Evolutionary conservation across 106 monocot genomes (phyloP), one percentile per base, ranked within the genome.

Genomic region (Dendrobium catenatum): DNA sequence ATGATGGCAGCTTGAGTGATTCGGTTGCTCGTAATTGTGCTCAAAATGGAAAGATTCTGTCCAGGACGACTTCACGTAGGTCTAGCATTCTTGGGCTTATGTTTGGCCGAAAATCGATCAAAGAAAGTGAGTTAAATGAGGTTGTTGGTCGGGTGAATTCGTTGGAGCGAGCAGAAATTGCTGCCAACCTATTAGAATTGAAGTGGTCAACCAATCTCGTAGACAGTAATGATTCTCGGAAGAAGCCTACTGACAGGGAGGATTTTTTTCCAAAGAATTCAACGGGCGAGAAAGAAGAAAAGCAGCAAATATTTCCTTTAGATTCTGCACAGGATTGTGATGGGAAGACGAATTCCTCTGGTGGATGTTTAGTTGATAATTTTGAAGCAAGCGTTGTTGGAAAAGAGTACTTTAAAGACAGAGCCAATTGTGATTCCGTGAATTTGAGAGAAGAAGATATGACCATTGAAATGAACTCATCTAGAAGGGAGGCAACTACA

Each of bases 121-220:
- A 88, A 75, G 87, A 85, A n/a, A 84, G 44, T 40, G 33, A 46
- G 9, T 41, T 47, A 55, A 40, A 47, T 17, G 56, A 9, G 9
- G 47, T 75, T 82, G 80, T 91, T 80, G 77, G 88, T 22, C 84
- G 86, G 78, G 68, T 82, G 9, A 86, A 80, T 79, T 96, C 93
- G 4, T 81, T 96, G 74, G 91, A 96, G 86, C 82, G 87, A 37
- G 95, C 95, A 41, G 89, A 96, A 80, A 87, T 91, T 49, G 95
- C 89, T 40, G 95, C 91, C 20, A 83, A 91, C 72, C 88, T 95
- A 56, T 85, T 92, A 73, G 92, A 92, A 49, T 75, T 83, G 68
- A 95, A 85, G 76, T 92, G 95, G 95, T 95, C 92, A 31, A 92
- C 92, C 43, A 90, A 87, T 86, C 87, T 85, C 40, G 44, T 82